Conservation (phyloP, 1,284 basidiomycete genomes). For the Laetiporus sulphureus region DNA sequence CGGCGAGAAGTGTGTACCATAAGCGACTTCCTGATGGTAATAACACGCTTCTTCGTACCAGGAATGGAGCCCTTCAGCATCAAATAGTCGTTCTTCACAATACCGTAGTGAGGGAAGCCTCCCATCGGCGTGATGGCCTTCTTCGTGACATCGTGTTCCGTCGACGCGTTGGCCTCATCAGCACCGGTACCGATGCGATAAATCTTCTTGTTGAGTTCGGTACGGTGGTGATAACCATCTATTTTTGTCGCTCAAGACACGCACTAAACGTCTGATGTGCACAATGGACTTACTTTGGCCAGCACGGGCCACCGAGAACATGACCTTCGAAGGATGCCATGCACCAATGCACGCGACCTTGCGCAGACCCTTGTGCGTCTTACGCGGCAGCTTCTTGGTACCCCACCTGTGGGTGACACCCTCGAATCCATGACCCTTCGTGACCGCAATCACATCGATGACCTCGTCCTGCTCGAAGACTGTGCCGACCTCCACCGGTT, state of each 20-base stretch:
- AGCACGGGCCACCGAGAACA: slow-evolving; percentile 99
- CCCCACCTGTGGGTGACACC: slow-evolving; percentile 99
- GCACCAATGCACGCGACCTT: slow-evolving; percentile 99
- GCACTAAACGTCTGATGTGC: too few species aligned
- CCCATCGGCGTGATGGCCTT: slow-evolving; percentile 98
- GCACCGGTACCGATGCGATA: slow-evolving; percentile 89
- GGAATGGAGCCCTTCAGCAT: slow-evolving; percentile 93
- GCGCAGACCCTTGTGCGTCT: slow-evolving; percentile 99
- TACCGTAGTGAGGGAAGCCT: slow-evolving; percentile 98
- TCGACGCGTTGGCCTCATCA: slow-evolving; percentile 85
- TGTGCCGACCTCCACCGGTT: slow-evolving; percentile 81
- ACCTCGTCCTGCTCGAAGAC: slow-evolving; percentile 98
- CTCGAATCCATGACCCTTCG: slow-evolving; percentile 99
- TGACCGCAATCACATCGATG: slow-evolving; percentile 96
- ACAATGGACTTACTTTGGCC: slow-evolving; percentile 79
- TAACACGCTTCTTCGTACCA: slow-evolving; percentile 96
- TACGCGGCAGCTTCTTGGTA: slow-evolving; percentile 96
- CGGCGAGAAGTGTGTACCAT: slow-evolving; percentile 85
- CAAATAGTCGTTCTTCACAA: slow-evolving; percentile 98
- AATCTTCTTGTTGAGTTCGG: slow-evolving; percentile 98
- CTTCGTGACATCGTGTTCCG: slow-evolving; percentile 89
- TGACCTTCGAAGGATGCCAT: slow-evolving; percentile 98
- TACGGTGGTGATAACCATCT: slow-evolving; percentile 99
- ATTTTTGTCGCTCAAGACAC: too few species aligned
- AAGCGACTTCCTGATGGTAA: slow-evolving; percentile 86